Evolutionary conservation across 2,329 filamentous ascomycete genomes (phyloP).

Genomic region (Alternaria sp.): DNA sequence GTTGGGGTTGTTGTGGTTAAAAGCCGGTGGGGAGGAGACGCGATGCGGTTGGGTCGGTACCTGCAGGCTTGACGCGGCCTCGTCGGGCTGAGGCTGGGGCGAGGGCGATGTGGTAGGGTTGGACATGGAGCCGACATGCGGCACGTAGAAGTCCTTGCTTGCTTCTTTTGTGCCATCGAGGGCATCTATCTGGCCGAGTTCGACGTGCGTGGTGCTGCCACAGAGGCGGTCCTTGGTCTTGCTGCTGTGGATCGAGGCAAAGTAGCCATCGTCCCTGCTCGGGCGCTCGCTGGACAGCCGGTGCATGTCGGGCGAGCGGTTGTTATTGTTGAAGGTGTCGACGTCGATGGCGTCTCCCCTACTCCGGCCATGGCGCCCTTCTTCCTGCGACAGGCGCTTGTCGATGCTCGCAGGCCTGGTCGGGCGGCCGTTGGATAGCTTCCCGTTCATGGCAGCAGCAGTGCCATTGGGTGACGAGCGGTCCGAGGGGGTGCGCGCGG

Average conservation of each 20-base stretch:
- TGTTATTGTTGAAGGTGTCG: constrained; percentile 31
- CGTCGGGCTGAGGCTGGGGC: constrained; percentile 22
- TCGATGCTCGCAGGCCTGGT: constrained; percentile 44
- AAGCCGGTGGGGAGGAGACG: constrained; percentile 70
- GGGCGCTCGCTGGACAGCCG: constrained; percentile 37
- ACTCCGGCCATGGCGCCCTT: constrained; percentile 25
- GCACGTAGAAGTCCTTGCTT: constrained; percentile 36
- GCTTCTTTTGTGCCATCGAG: constrained; percentile 40
- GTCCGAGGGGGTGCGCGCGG: constrained; percentile 39
- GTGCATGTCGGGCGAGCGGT: constrained; percentile 31
- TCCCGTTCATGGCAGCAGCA: constrained; percentile 44
- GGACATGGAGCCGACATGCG: constrained; percentile 31
- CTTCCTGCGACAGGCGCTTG: constrained; percentile 50
- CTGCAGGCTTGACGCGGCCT: constrained; percentile 47
- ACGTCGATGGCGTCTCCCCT: constrained; percentile 28
- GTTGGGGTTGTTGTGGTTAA: constrained; percentile 60
- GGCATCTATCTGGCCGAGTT: constrained; percentile 41
- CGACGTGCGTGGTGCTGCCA: constrained; percentile 48
- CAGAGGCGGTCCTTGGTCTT: constrained; percentile 42
- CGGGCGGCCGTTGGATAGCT: constrained; percentile 45
- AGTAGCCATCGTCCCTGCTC: constrained; percentile 57
- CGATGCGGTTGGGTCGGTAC: constrained; percentile 53
- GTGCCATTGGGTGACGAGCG: constrained; percentile 40
- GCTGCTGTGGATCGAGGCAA: constrained; percentile 50
- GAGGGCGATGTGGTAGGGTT: constrained; percentile 15